Evolutionary conservation across 2,329 filamentous ascomycete genomes (phyloP).

Genomic region (Pseudopyrenochaeta lycopersici): DNA sequence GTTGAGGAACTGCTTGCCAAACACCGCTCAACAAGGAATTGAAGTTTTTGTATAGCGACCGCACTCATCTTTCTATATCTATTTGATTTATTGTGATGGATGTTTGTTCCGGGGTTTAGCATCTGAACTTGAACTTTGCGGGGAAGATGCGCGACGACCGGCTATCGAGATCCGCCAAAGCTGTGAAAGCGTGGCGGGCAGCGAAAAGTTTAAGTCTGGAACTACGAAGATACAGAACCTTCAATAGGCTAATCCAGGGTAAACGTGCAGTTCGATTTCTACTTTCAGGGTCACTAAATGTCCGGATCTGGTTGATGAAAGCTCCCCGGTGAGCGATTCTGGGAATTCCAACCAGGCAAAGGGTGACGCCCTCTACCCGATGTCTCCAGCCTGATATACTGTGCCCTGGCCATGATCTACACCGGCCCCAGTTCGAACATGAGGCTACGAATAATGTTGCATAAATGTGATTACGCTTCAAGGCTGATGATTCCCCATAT

Average conservation of each 20-base stretch:
- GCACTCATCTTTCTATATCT: not conserved
- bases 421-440: not conserved
- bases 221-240: not conserved
- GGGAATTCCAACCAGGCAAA: too few relatives aligned
- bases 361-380: not conserved
- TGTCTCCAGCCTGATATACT: not conserved
- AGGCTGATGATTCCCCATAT: constrained; percentile 8
- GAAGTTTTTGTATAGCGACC: not conserved
- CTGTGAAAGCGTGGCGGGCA: not conserved
- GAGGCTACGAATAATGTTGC: not conserved
- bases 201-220: not conserved
- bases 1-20: constrained; percentile 8
- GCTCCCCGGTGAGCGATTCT: too few relatives aligned
- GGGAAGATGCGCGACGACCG: not conserved
- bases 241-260: not conserved
- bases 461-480: not conserved
- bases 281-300: too few relatives aligned
- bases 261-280: too few relatives aligned
- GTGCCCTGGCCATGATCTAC: not conserved
- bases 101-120: not conserved
- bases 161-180: not conserved
- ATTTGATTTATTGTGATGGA: not conserved
- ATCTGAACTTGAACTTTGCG: not conserved
- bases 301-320: too few relatives aligned
- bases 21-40: not conserved